Base-by-base conservation (phyloP, 1,284 basidiomycete species). In the Malassezia arunalokei region DNA sequence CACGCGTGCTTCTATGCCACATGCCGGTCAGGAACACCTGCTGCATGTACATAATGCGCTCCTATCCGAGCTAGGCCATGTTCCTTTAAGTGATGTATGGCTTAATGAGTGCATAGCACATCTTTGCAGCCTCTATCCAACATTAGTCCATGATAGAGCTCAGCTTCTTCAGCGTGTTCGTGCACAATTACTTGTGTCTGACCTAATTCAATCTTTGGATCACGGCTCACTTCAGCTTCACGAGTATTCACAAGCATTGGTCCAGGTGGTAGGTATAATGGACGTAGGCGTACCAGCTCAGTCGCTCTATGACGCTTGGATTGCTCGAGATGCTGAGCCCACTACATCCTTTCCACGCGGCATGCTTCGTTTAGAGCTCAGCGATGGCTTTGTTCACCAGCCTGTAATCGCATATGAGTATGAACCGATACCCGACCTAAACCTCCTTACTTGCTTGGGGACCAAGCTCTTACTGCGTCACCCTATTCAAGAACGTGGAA, bases 261-360 rank as follows among this genome's bases (percentile, higher is more conserved):
- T 55, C 8, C 53, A 55, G 27, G 14, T 55, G 2, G 17, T 24
- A 6, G 38, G 27, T 9, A 37, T 55, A 30, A 35, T 39, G 1
- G 53, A 55, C 27, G 53, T 55, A 0, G 53, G 53, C 24, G 49
- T 55, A 3, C 46, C 53, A 8, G 48, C 47, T 14, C 48, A 50
- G 29, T 14, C 47, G 14, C 41, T 55, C 7, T 43, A 40, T 12
- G 53, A 55, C 28, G 38, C 43, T 5, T 28, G 48, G 3, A 11
- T 43, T 8, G 20, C 43, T 6, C 40, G 47, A 3, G 41, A 38
- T 2, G 28, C 31, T 6, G 20, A 31, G 9, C n/a, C 20, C 0
- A 9, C 31, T 7, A 29, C 28, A 17, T 41, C 43, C 1, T 42
- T 45, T 17, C 39, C 48, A 5, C 53, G 53, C 9, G 30, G 48